Base-by-base conservation (phyloP, 2,329 filamentous ascomycete genomes). In the Cadophora gregata region DNA sequence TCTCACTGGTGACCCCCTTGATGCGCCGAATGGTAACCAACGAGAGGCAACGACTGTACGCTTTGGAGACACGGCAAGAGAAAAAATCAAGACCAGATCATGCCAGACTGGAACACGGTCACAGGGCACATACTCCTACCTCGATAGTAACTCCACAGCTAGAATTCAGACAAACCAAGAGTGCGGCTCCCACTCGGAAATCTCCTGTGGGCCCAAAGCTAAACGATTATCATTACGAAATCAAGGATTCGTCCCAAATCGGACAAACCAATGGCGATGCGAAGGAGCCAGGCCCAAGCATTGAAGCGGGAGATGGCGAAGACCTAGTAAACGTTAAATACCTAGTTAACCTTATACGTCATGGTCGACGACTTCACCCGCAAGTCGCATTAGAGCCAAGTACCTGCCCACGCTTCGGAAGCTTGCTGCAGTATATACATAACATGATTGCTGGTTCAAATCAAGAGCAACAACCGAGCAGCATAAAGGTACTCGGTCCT, bases 11-110 rank as follows among this genome's bases (percentile, higher is more conserved):
- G 24, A 75, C 70, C 27, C 76, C 75, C 38, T 64, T 78, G 9
- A 62, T 78, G 53, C 73, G 75, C 16, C 75, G 76, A 9, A 74
- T 76, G 71, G 75, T 78, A 9, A 77, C 74, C n/a, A 78, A 78
- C 59, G 76, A 77, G 64, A 70, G 73, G 47, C 75, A 77, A 69
- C 70, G 75, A 33, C 62, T 67, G 27, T 77, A 77, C 67, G 75
- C 73, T 19, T 53, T 70, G 19, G 69, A 73, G 29, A 67, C 66
- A 25, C 66, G 75, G 36, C 61, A 65, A 51, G 62, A 67, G 9
- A 72, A 70, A 27, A 66, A 48, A 60, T 42, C 56, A 65, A 64
- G 47, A 21, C n/a, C 42, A 68, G 24, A 31, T 14, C n/a, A 42
- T 55, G 48, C 31, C 38, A 59, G 48, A 12, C 24, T 38, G n/a